Evolutionary conservation across 2,329 filamentous ascomycete genomes (phyloP).

Genomic region (Fusarium acutatum): DNA sequence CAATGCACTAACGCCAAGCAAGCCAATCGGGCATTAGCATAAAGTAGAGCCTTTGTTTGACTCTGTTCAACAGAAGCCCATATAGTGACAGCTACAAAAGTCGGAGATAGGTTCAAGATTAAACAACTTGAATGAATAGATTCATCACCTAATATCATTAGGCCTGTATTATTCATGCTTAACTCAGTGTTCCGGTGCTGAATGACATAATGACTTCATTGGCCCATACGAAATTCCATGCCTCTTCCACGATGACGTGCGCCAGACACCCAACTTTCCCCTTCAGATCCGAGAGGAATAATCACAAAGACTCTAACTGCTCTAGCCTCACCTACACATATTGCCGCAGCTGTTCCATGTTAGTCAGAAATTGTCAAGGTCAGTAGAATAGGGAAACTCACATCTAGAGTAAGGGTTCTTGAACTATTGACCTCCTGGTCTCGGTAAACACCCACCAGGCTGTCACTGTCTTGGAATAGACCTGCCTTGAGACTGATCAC

Average conservation of each 20-base stretch:
- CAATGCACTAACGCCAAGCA: not conserved
- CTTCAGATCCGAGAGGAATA: conserved; percentile 4
- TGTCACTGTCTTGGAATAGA: conserved; percentile 96
- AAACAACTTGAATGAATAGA: not conserved
- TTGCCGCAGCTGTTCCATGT: conserved; percentile 44
- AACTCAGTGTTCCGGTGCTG: not conserved
- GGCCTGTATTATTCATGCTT: not conserved
- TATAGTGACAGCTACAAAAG: not conserved
- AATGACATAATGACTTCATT: conserved; percentile 7
- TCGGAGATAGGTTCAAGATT: too few relatives aligned
- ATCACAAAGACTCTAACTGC: not conserved
- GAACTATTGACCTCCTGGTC: conserved; percentile 95
- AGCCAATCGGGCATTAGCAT: not conserved
- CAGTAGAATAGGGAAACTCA: conserved; percentile 62
- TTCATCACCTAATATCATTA: not conserved
- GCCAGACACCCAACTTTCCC: conserved; percentile 5
- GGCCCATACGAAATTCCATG: conserved; percentile 1
- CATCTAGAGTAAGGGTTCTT: conserved; percentile 91
- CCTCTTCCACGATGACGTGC: not conserved
- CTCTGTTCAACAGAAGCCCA: not conserved
- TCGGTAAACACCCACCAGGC: conserved; percentile 91
- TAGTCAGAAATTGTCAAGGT: conserved; percentile 1
- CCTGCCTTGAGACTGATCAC: conserved; percentile 97
- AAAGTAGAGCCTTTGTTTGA: not conserved
- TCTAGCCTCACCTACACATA: conserved; percentile 41